Base-by-base conservation (phyloP, 2,329 filamentous ascomycete genomes). In the Beauveria sp. region DNA sequence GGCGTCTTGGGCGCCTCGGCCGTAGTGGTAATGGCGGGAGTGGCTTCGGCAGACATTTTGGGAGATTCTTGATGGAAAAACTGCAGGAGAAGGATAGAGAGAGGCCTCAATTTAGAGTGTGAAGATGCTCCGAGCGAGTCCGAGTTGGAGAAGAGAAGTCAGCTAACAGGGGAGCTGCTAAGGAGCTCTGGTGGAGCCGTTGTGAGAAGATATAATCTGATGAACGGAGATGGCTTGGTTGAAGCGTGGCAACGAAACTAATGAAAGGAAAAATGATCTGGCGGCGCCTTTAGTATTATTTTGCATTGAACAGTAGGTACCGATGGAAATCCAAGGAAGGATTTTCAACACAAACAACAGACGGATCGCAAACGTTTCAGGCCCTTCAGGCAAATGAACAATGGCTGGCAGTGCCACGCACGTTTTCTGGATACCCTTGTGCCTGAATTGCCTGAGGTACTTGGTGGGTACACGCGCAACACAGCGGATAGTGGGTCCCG, bases 21-120 rank as follows among this genome's bases (percentile, higher is more conserved):
- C 28, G 55, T 41, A 16, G 55, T 41, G 44, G 55, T 50, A 16
- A 46, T 41, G 55, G 44, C 30, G 30, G 55, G n/a, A 18, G 54
- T 50, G 51, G 72, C 66, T 63, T 72, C 69, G 55, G 68, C 56
- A 62, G 72, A 65, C 71, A 73, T 73, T 24, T n/a, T 54, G 40
- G 6, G 16, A 8, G 16, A 6, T 43, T 41, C 7, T 16, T 18
- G n/a, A 28, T 20, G 7, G 43, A 46, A 20, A 46, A 20, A 20
- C 9, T 5, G 20, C n/a, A 16, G 10, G 20, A 10, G 9, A 14
- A 22, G 34, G 8, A 26, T 20, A 34, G 7, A 28, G 5, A 47
- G 8, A 12, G 14, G 54, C 43, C 47, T 47, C n/a, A 37, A 20
- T 3, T n/a, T 24, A 5, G 7, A 26, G 20, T 16, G 12, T 28